Percentiles rank a stretch among this genome's conserved stretches.
These are phyloP conservation scores for Zoysia matrella DNA, from an alignment of 202 grass and related monocot genomes.

Conservation along the genomic window DNA sequence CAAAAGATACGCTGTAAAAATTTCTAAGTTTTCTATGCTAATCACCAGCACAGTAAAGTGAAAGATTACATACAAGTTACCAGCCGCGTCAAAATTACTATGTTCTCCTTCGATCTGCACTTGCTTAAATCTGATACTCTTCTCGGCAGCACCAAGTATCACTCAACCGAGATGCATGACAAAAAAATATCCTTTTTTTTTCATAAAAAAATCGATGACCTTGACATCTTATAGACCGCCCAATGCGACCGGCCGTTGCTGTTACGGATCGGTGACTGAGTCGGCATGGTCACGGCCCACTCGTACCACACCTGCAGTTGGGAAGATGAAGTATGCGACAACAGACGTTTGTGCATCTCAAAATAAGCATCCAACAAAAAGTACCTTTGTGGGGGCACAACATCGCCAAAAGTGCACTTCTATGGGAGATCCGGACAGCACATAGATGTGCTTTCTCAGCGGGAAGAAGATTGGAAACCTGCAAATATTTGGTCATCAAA, in stretches of 20 bases:
- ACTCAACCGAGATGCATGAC: neutral
- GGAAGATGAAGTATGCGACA: neutral
- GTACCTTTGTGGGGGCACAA: slow-evolving; percentile 76
- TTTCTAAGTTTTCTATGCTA: too few relatives aligned
- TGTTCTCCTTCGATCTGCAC: too few relatives aligned
- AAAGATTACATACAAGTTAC: too few relatives aligned
- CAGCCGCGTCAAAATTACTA: too few relatives aligned
- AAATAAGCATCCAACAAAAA: neutral
- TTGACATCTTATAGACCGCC: slow-evolving; percentile 73
- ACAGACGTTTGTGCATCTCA: neutral
- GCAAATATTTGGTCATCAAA: slow-evolving; percentile 8
- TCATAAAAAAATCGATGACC: neutral
- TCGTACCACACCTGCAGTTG: slow-evolving; percentile 93
- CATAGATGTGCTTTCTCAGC: slow-evolving; percentile 73
- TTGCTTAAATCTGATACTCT: neutral
- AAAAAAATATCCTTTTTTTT: neutral
- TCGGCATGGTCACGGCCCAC: slow-evolving; percentile 78
- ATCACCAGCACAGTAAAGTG: too few relatives aligned
- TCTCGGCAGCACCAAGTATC: neutral
- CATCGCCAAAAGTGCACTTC: slow-evolving; percentile 98
- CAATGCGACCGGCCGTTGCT: slow-evolving; percentile 93
- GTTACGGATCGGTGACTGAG: slow-evolving; percentile 81
- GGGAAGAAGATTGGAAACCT: slow-evolving; percentile 99
- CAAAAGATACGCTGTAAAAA: too few relatives aligned
- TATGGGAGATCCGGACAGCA: slow-evolving; percentile 59